Evolutionary conservation across 345 rosid species (phyloP), one percentile per base, ranked within the genome.

Genomic region (Citrus cavaleriei): DNA sequence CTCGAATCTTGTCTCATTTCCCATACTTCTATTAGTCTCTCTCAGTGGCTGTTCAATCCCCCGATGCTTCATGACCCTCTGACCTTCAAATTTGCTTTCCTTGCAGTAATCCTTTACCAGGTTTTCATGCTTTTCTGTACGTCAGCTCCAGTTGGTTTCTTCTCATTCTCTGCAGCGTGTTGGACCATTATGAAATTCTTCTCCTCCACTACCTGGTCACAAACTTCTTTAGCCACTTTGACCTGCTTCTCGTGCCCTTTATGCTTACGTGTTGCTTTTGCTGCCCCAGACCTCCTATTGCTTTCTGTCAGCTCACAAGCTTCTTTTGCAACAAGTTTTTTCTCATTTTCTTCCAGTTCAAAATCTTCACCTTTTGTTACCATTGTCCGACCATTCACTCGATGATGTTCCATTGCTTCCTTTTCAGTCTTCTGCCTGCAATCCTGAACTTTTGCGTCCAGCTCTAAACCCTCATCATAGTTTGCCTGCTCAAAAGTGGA

Each of bases 401-500:
- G 58, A 12, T 72, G 86, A 78, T 68, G 84, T 80, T 81, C 83
- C 73, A 83, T 24, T 37, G 65, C 81, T 62, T 79, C 91, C 81
- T 75, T 77, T 70, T 84, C 82, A 55, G 79, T 85, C 80, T 85
- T 87, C 80, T 79, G 87, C 76, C 73, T 79, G 68, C 37, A 81
- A 78, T 89, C 89, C 70, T 71, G 77, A 74, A 73, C 67, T 19
- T 77, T 82, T 55, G 78, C 65, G 64, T 80, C 60, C 80, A 62
- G 84, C 75, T 71, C 25, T 51, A 79, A 76, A 74, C 78, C 35
- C 35, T 82, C 83, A 65, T 84, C 88, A 74, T 73, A 84, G 63
- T 82, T 84, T 74, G 71, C 85, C 76, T 78, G 83, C 76, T 85
- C 89, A 69, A 76, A 72, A 84, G 81, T 81, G 12, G 89, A 86